Evolutionary conservation across 2,329 filamentous ascomycete genomes (phyloP), one percentile per base, ranked within the genome.

Genomic region (Microsporum canis): DNA sequence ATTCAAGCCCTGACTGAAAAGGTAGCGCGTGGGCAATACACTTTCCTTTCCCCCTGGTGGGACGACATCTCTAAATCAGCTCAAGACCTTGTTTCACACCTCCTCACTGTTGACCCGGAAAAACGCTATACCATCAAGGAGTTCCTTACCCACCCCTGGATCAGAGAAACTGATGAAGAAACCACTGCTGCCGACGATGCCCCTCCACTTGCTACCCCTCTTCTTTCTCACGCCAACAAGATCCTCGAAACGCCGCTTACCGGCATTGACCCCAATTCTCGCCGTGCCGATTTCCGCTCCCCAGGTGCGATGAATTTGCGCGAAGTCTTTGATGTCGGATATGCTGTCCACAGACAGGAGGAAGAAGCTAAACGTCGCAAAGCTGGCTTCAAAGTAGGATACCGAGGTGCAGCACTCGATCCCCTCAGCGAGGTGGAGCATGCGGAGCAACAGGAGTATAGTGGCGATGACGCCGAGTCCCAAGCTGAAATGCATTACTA

Each of bases 11-110:
- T 99, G 63, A 97, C 94, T 1, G 92, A 99, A 72, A 99, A 99
- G 80, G 94, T 99, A 17, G 94, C 94, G 34, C 87, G 89, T 69
- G 94, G 94, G 57, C 91, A 97, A 76, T 99, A 94, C 73, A 97
- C 94, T 0, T 99, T 99, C 78, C 78, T 99, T 49, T 97, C 92
- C 2, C 94, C 94, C 0, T 99, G 94, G 94, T 99, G 94, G 94
- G 94, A 99, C 67, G 91, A 96, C 62, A 97, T 99, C 64, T 96
- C 92, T 63, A 91, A 94, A 72, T 87, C 89, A 2, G 94, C 94
- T 0, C 90, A 97, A 73, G 92, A 99, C 69, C 79, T 99, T 7
- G 92, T 99, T 62, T 89, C 88, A 3, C 94, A 99, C 73, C 83
- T 99, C 0, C 78, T 99, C 64, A 95, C 90, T 0, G 94, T 99